These are phyloP conservation scores for Penicillium corylophilum DNA, from an alignment of 2,329 filamentous ascomycete genomes.

Conservation along the genomic window DNA sequence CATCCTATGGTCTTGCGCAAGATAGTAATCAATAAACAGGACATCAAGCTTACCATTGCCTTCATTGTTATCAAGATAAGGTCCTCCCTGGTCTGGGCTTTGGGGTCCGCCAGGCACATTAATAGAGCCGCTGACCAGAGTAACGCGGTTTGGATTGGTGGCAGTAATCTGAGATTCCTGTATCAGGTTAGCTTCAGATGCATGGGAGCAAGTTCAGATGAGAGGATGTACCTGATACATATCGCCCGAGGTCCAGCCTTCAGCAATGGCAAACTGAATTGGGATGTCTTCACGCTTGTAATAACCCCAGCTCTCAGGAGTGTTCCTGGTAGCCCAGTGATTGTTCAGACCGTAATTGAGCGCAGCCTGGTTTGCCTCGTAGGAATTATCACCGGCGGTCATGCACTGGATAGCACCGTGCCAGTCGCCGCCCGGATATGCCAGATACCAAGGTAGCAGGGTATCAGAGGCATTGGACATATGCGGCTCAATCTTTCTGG, in stretches of 20 bases:
- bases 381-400: slow-evolving; percentile 53
- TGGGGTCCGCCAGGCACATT: slow-evolving; percentile 52
- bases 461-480: too few relatives aligned
- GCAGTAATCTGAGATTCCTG: slow-evolving; percentile 53
- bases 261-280: slow-evolving; percentile 56
- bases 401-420: slow-evolving; percentile 56
- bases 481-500: slow-evolving; percentile 43
- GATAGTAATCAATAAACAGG: too few relatives aligned
- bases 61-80: slow-evolving; percentile 54
- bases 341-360: slow-evolving; percentile 54
- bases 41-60: too few relatives aligned
- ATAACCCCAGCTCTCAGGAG: slow-evolving; percentile 55
- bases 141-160: slow-evolving; percentile 55
- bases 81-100: slow-evolving; percentile 43
- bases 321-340: slow-evolving; percentile 56
- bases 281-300: slow-evolving; percentile 53
- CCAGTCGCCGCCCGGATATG: slow-evolving; percentile 53
- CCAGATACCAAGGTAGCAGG: slow-evolving; percentile 56
- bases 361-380: slow-evolving; percentile 53
- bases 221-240: slow-evolving; percentile 54
- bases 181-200: neutral
- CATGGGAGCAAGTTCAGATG: too few relatives aligned
- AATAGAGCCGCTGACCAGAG: slow-evolving; percentile 52
- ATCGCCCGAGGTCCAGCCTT: slow-evolving; percentile 56
- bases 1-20: slow-evolving; percentile 51